These are phyloP conservation scores for Morella rubra DNA, from an alignment of 306 rosid species.

Conservation along the genomic window DNA sequence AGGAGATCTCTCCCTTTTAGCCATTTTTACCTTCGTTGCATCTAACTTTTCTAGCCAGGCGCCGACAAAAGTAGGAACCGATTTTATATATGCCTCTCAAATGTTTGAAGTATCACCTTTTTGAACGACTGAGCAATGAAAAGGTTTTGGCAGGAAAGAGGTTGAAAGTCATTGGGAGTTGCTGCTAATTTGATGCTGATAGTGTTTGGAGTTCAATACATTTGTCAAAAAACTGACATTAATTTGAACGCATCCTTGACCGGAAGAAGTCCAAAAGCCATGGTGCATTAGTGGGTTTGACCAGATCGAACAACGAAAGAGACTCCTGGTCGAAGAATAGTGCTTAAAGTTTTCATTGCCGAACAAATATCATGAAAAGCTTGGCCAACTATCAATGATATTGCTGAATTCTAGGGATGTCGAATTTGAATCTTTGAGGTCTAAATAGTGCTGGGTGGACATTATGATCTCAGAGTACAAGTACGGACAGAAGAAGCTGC, in stretches of 20 bases:
- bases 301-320: too few species aligned
- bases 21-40: not conserved
- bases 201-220: too few species aligned
- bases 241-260: too few species aligned
- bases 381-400: too few species aligned
- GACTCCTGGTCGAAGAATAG: too few species aligned
- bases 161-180: not conserved
- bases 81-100: not conserved
- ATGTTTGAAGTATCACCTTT: not conserved
- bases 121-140: not conserved
- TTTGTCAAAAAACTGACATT: too few species aligned
- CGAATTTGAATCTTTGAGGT: too few species aligned
- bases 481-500: not conserved
- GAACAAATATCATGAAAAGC: too few species aligned
- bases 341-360: too few species aligned
- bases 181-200: not conserved
- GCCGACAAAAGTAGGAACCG: slow-evolving; percentile 5
- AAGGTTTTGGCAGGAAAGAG: not conserved
- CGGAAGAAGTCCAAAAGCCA: too few species aligned
- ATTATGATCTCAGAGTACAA: not conserved
- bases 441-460: not conserved
- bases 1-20: not conserved
- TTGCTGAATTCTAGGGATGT: too few species aligned
- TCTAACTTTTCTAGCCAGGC: not conserved
- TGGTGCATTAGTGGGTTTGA: too few species aligned